phyloP scores from a whole-genome alignment of 306 rosid species.

The Pyrus communis region DNA sequence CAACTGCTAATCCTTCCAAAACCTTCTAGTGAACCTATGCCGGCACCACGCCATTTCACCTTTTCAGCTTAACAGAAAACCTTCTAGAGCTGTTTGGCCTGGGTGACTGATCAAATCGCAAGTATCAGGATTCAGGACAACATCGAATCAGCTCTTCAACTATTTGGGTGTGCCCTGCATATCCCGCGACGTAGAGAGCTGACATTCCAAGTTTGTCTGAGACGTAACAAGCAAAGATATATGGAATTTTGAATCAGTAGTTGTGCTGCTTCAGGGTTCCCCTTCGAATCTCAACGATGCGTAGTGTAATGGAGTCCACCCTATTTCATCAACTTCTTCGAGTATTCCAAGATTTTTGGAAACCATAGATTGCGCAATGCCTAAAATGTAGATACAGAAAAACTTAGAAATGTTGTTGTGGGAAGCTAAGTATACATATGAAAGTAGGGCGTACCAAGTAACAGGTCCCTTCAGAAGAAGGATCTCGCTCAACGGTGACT shows the following conservation, averaged over 20 bases:
- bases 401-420: background rate
- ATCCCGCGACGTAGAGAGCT: background rate
- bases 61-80: too few species aligned
- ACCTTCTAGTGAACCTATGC: too few species aligned
- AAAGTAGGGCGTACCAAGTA: background rate
- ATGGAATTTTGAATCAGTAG: background rate
- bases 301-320: conserved; percentile 17
- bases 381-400: background rate
- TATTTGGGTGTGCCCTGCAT: background rate
- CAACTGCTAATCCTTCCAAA: too few species aligned
- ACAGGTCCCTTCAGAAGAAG: too few species aligned
- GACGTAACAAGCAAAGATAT: background rate
- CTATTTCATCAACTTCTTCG: background rate
- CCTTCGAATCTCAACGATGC: background rate
- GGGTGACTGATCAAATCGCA: background rate
- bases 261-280: background rate
- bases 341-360: background rate
- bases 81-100: background rate
- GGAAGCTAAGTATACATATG: background rate
- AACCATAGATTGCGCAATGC: background rate
- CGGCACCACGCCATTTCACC: too few species aligned
- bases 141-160: background rate
- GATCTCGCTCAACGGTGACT: too few species aligned
- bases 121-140: background rate
- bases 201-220: conserved; percentile 4